These are phyloP conservation scores for Neckera pumila DNA, from an alignment of 225 moss, liverwort and hornwort species.

Conservation along the genomic window DNA sequence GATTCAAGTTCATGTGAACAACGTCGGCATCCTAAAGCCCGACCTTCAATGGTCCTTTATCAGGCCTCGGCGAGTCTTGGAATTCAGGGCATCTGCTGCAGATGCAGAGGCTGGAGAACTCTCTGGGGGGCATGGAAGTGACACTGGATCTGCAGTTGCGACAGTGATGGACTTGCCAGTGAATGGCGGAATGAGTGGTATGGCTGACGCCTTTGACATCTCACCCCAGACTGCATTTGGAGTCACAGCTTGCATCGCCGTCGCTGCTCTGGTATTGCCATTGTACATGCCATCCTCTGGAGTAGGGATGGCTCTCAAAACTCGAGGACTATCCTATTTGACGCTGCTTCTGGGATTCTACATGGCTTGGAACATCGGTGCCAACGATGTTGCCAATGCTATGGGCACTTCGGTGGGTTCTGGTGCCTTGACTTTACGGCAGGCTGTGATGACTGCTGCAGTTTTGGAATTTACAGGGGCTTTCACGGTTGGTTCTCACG, in stretches of 20 bases:
- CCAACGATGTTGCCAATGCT: conserved; percentile 91
- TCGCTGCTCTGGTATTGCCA: conserved; percentile 59
- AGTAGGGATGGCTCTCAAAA: conserved; percentile 43
- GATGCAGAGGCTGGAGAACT: neutral
- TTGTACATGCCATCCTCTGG: conserved; percentile 72
- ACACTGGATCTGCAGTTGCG: neutral
- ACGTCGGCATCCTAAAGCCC: neutral
- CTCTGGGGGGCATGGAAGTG: neutral
- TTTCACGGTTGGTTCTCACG: conserved; percentile 78
- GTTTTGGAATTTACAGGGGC: conserved; percentile 83
- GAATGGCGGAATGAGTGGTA: conserved; percentile 45
- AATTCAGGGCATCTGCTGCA: conserved; percentile 6
- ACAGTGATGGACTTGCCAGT: neutral
- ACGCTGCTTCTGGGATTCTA: conserved; percentile 83
- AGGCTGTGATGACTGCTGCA: conserved; percentile 81
- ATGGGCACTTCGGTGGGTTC: conserved; percentile 98
- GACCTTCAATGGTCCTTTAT: neutral
- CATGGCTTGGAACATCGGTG: conserved; percentile 98
- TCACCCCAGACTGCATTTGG: conserved; percentile 55
- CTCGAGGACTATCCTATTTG: conserved; percentile 52
- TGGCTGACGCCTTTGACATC: conserved; percentile 86
- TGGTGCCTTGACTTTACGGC: conserved; percentile 73
- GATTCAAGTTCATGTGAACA: neutral
- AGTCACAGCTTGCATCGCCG: conserved; percentile 47
- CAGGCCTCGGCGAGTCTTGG: neutral